Evolutionary conservation across 495 filamentous ascomycete genomes (phyloP).

Genomic region (Aspergillus baeticus): DNA sequence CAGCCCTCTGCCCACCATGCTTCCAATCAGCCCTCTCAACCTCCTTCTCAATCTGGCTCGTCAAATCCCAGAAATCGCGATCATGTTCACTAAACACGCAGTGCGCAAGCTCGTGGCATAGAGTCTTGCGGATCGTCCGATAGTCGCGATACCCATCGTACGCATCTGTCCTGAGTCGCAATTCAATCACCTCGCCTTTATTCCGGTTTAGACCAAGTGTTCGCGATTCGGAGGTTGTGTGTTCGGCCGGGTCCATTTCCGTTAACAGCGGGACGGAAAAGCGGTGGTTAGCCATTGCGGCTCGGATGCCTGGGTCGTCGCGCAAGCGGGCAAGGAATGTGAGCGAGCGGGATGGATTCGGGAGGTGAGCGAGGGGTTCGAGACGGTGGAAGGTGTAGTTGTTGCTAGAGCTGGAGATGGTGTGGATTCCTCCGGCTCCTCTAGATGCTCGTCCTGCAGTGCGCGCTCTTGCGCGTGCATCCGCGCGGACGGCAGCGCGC

Average conservation of each 20-base stretch:
- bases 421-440: slow-evolving; percentile 44
- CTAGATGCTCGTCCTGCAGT: slow-evolving; percentile 23
- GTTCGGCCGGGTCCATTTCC: slow-evolving; percentile 87
- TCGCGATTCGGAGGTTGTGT: slow-evolving; percentile 77
- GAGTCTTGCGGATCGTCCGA: slow-evolving; percentile 80
- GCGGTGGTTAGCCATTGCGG: slow-evolving; percentile 76
- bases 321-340: slow-evolving; percentile 75
- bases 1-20: slow-evolving; percentile 61
- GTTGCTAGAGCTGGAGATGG: slow-evolving; percentile 46
- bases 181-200: slow-evolving; percentile 84
- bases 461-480: slow-evolving; percentile 31
- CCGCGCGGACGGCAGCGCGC: slow-evolving; percentile 35
- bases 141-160: slow-evolving; percentile 95
- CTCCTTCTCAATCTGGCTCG: slow-evolving; percentile 80
- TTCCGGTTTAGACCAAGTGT: slow-evolving; percentile 90
- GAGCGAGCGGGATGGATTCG: slow-evolving; percentile 63
- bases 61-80: slow-evolving; percentile 83
- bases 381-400: slow-evolving; percentile 81
- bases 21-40: slow-evolving; percentile 78
- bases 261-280: slow-evolving; percentile 87
- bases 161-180: slow-evolving; percentile 85
- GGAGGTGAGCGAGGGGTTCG: slow-evolving; percentile 76
- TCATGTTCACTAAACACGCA: slow-evolving; percentile 86
- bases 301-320: slow-evolving; percentile 80
- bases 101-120: slow-evolving; percentile 95